Evolutionary conservation across 805 yeast species (phyloP), one percentile per base, ranked within the genome.

Genomic region (Wickerhamomyces sydowiorum): DNA sequence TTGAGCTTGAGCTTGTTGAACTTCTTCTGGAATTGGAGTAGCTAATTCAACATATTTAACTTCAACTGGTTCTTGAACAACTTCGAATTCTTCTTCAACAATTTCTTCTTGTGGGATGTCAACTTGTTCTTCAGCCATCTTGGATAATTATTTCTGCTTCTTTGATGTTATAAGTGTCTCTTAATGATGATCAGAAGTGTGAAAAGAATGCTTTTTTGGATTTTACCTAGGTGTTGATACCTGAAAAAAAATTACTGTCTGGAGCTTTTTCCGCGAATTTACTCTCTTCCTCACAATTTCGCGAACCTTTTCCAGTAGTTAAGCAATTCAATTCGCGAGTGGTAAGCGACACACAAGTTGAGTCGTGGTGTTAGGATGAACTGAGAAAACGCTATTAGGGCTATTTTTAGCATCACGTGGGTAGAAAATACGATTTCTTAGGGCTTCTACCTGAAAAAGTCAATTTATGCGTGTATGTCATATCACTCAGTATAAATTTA

Each of bases 21-120:
- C 88, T 42, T 88, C 97, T 70, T 83, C 88, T 75, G 99, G 98
- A 69, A 93, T 89, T 65, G 91, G 78, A 62, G 98, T 90, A 69
- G 96, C 96, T 72, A 87, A 81, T 67, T 80, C 86, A 65, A 81
- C 86, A 57, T 78, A 75, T 73, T 81, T 80, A 64, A 84, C 77
- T 72, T 77, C 84, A 60, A 74, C 80, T 69, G 84, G 85, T 76
- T 87, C 95, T 69, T 85, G 83, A 69, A 85, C 86, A 69, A 83
- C 86, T 59, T 66, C 73, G 60, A 66, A 66, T 61, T 75, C 80
- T 72, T 82, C 87, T 71, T 75, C 70, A 54, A 62, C 71, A 43
- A 57, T 50, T 62, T 73, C 76, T 49, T 64, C 66, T 62, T 67
- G 70, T 60, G 67, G 72, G 61, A 65, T 63, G 46, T 62, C 68